phyloP scores from a whole-genome alignment of 495 filamentous ascomycete species.

The Podospora pseudoanserina region DNA sequence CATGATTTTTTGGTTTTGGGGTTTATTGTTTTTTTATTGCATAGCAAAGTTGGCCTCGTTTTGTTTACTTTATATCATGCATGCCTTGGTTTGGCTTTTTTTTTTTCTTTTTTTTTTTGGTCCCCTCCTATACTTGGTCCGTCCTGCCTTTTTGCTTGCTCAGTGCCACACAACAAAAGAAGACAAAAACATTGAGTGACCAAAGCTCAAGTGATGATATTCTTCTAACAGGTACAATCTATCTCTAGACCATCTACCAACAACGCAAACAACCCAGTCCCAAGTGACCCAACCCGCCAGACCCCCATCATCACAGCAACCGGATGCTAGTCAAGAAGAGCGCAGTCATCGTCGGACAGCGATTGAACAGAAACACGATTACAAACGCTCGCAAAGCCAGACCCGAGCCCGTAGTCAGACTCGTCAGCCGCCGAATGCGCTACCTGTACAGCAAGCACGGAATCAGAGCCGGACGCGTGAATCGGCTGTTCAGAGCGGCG shows the following conservation, averaged over 20 bases:
- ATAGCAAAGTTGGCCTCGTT: not conserved
- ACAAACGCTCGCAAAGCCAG: not conserved
- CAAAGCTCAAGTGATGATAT: not conserved
- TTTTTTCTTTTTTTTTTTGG: not conserved
- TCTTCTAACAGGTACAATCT: not conserved
- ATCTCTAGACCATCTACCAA: not conserved
- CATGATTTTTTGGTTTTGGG: constrained; percentile 6
- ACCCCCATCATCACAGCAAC: not conserved
- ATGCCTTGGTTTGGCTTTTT: constrained; percentile 5
- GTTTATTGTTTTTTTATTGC: constrained; percentile 1
- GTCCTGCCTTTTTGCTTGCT: not conserved
- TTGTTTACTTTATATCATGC: not conserved
- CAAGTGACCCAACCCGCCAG: not conserved
- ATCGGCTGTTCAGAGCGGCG: not conserved
- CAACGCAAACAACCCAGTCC: not conserved
- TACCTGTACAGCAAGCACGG: not conserved
- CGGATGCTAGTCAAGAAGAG: not conserved
- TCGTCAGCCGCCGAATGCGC: not conserved
- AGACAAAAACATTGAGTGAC: not conserved
- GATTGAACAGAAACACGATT: not conserved
- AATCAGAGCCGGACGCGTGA: not conserved
- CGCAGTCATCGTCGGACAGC: not conserved
- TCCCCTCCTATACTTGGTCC: not conserved
- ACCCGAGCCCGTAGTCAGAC: not conserved
- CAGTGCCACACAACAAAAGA: not conserved